Conservation (phyloP, 2,329 filamentous ascomycete genomes). For the Aaosphaeria arxii region DNA sequence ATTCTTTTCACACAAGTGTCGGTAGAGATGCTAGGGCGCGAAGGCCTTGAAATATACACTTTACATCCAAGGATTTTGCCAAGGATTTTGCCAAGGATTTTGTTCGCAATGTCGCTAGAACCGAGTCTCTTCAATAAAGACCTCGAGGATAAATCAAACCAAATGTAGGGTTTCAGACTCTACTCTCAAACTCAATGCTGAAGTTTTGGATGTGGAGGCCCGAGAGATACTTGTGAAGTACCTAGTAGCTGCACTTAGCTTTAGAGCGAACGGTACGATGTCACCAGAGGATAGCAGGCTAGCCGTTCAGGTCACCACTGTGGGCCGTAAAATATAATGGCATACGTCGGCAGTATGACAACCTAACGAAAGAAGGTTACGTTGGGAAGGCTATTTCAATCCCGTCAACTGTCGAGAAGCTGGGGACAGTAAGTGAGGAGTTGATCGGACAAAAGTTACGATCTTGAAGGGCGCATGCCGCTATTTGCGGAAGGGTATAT, state of each 20-base stretch:
- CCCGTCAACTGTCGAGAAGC: not conserved
- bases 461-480: slow-evolving; percentile 10
- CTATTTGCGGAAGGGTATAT: not conserved
- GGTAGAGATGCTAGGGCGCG: slow-evolving; percentile 16
- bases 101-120: slow-evolving; percentile 20
- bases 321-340: slow-evolving; percentile 17
- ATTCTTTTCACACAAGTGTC: slow-evolving; percentile 32
- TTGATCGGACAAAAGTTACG: slow-evolving; percentile 5
- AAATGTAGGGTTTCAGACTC: slow-evolving; percentile 17
- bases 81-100: slow-evolving; percentile 26
- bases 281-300: too few species aligned
- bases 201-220: slow-evolving; percentile 27
- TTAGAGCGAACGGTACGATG: not conserved
- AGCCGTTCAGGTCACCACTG: not conserved
- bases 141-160: slow-evolving; percentile 6
- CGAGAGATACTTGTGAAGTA: slow-evolving; percentile 2
- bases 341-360: slow-evolving; percentile 21
- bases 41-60: slow-evolving; percentile 23
- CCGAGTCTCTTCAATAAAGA: slow-evolving; percentile 18
- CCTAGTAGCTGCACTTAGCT: not conserved
- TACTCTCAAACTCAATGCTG: slow-evolving; percentile 27
- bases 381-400: slow-evolving; percentile 15
- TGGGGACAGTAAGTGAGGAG: slow-evolving; percentile 3
- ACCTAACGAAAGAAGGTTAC: slow-evolving; percentile 7
- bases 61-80: slow-evolving; percentile 28